Evolutionary conservation across 2,329 filamentous ascomycete genomes (phyloP).

Genomic region (Phaeosphaeriaceae sp.): DNA sequence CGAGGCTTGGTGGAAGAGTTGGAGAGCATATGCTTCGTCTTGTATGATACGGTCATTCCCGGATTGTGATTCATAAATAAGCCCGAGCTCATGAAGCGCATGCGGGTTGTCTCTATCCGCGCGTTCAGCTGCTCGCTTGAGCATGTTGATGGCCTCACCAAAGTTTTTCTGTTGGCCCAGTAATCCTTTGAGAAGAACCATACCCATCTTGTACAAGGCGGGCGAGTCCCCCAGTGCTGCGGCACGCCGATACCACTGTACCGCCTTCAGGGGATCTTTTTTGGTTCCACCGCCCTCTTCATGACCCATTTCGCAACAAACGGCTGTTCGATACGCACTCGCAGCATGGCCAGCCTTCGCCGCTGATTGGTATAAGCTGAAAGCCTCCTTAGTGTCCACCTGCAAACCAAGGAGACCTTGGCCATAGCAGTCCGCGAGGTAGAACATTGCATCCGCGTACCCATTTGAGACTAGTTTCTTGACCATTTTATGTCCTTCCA

Average conservation of each 20-base stretch:
- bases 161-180: conserved; percentile 85
- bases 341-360: conserved; percentile 87
- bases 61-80: conserved; percentile 69
- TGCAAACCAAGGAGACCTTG: conserved; percentile 79
- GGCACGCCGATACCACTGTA: conserved; percentile 97
- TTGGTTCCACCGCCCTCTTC: conserved; percentile 94
- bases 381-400: conserved; percentile 88
- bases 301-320: conserved; percentile 95
- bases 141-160: conserved; percentile 86
- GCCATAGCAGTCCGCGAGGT: conserved; percentile 87
- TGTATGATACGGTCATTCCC: conserved; percentile 70
- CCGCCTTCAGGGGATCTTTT: conserved; percentile 88
- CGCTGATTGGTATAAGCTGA: conserved; percentile 89
- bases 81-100: conserved; percentile 83
- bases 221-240: conserved; percentile 88
- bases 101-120: conserved; percentile 92
- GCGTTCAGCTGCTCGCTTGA: conserved; percentile 88
- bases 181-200: conserved; percentile 91
- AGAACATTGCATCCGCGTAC: conserved; percentile 90
- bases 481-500: conserved; percentile 87
- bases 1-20: conserved; percentile 83
- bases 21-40: conserved; percentile 81
- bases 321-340: conserved; percentile 90
- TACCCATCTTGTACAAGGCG: conserved; percentile 98
- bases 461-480: conserved; percentile 81